Conservation (phyloP, 306 rosid species). For the Myrica gale region DNA sequence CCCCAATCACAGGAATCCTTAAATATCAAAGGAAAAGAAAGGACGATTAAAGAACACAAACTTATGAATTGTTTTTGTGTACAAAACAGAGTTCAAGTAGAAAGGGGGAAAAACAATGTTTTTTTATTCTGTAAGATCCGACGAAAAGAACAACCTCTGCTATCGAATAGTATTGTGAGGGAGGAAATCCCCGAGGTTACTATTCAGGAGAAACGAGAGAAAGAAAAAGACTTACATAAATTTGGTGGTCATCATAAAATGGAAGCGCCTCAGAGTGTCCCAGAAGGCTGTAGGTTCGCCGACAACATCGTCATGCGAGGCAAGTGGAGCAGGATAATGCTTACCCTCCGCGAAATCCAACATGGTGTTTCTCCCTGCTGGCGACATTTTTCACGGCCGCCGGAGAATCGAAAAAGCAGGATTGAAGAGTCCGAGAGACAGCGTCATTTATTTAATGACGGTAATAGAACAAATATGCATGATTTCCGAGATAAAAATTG, state of each 20-base stretch:
- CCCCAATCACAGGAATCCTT: conserved; percentile 99
- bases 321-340: conserved; percentile 68
- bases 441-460: conserved; percentile 11
- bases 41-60: conserved; percentile 11
- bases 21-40: conserved; percentile 9
- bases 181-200: neutral
- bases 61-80: neutral
- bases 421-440: neutral
- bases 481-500: conserved; percentile 41
- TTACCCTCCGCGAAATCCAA: conserved; percentile 31
- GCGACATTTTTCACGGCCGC: conserved; percentile 38
- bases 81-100: neutral
- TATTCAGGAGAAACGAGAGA: neutral
- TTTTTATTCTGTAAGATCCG: neutral
- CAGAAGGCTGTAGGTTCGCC: conserved; percentile 56
- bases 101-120: neutral
- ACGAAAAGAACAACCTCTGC: conserved; percentile 17
- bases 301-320: conserved; percentile 60
- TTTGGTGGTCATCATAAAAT: conserved; percentile 69
- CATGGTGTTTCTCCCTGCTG: conserved; percentile 24
- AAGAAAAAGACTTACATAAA: conserved; percentile 56
- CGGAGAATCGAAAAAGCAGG: conserved; percentile 3
- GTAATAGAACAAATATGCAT: conserved; percentile 14
- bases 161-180: neutral
- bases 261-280: conserved; percentile 92